These are phyloP conservation scores for Mitragyna speciosa DNA, from an alignment of 257 asterid species.

Conservation along the genomic window DNA sequence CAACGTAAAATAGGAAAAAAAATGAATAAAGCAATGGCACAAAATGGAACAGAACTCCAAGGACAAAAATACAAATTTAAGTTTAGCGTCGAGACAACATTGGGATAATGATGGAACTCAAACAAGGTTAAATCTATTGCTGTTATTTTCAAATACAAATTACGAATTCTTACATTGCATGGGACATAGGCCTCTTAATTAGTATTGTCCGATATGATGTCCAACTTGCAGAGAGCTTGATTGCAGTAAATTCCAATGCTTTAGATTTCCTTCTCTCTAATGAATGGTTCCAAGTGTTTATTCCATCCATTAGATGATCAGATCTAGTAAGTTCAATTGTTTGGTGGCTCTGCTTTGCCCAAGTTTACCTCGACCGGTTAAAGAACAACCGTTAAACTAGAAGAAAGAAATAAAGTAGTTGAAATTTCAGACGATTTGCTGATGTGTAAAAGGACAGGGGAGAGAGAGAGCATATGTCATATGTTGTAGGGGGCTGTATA, in stretches of 20 bases:
- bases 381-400: constrained; percentile 1
- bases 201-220: not conserved
- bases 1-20: no score
- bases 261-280: constrained; percentile 6
- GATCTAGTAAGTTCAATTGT: not conserved
- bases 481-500: not conserved
- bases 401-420: not conserved
- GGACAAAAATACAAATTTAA: no score
- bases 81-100: not conserved
- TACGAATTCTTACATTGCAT: not conserved
- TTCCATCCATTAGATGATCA: not conserved
- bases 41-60: not conserved
- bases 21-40: no score
- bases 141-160: not conserved
- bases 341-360: constrained; percentile 6
- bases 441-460: not conserved
- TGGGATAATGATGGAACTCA: not conserved
- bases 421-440: not conserved
- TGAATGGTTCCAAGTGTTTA: constrained; percentile 12
- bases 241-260: constrained; percentile 12
- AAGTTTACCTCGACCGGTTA: not conserved
- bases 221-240: not conserved
- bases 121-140: not conserved
- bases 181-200: constrained; percentile 7
- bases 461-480: not conserved